Evolutionary conservation across 2,329 filamentous ascomycete species (phyloP).

Genomic region (Hypoxylon sp.): DNA sequence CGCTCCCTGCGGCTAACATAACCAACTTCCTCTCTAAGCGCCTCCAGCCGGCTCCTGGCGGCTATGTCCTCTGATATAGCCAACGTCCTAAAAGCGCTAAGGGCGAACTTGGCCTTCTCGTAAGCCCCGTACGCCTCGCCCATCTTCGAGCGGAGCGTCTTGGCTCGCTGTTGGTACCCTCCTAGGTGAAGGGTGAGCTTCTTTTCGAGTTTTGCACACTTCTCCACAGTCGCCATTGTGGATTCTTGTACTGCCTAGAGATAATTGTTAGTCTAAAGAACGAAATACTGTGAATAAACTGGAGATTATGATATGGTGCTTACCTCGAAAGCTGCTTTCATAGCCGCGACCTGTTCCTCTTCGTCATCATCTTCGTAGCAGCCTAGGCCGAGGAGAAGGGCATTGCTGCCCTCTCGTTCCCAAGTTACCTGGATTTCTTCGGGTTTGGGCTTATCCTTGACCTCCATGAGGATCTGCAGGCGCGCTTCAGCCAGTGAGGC

Average conservation of each 20-base stretch:
- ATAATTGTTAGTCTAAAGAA: conserved; percentile 29
- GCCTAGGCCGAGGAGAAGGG: conserved; percentile 81
- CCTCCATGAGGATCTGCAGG: conserved; percentile 81
- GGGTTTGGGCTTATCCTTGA: conserved; percentile 63
- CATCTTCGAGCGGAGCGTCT: conserved; percentile 85
- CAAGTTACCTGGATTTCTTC: conserved; percentile 69
- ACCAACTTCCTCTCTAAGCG: conserved; percentile 84
- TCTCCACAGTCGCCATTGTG: conserved; percentile 81
- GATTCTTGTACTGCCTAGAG: conserved; percentile 77
- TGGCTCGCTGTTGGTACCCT: conserved; percentile 89
- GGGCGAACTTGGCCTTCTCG: conserved; percentile 78
- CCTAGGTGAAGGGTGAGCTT: conserved; percentile 89
- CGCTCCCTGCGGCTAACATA: conserved; percentile 86
- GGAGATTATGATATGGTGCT: conserved; percentile 52
- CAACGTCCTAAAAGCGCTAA: conserved; percentile 81
- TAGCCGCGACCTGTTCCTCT: conserved; percentile 73
- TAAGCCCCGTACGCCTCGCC: conserved; percentile 80
- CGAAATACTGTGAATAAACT: neutral
- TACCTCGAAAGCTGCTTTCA: conserved; percentile 82
- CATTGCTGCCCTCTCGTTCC: conserved; percentile 66
- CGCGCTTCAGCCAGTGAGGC: conserved; percentile 80
- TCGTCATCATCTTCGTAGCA: conserved; percentile 85
- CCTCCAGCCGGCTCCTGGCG: conserved; percentile 78
- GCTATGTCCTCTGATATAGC: conserved; percentile 85
- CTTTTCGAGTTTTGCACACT: conserved; percentile 91